Evolutionary conservation across 1,284 basidiomycete genomes (phyloP).

Genomic region (Pseudozyma tsukubaensis): DNA sequence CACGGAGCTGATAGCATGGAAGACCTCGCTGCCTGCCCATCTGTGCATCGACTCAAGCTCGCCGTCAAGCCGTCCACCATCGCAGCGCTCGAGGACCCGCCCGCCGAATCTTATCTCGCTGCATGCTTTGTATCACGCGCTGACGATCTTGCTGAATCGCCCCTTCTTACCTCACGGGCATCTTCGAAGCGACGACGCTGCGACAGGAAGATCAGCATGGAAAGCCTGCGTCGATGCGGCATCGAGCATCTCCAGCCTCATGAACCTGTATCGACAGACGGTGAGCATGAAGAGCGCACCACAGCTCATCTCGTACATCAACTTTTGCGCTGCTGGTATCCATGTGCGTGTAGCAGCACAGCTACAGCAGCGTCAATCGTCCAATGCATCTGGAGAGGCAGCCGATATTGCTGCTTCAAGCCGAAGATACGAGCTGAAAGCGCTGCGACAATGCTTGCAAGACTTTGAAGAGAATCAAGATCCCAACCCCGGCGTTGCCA

Average conservation of each 20-base stretch:
- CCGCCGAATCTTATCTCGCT: slow-evolving; percentile 64
- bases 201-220: slow-evolving; percentile 51
- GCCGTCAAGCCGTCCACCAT: slow-evolving; percentile 18
- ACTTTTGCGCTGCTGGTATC: slow-evolving; percentile 65
- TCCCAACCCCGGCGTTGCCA: slow-evolving; percentile 26
- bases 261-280: slow-evolving; percentile 56
- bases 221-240: slow-evolving; percentile 60
- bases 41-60: slow-evolving; percentile 41
- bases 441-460: slow-evolving; percentile 19
- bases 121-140: slow-evolving; percentile 62
- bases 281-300: slow-evolving; percentile 64
- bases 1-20: slow-evolving; percentile 37
- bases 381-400: neutral
- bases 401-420: slow-evolving; percentile 12
- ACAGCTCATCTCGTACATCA: slow-evolving; percentile 65
- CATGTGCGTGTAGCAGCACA: slow-evolving; percentile 64
- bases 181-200: slow-evolving; percentile 29
- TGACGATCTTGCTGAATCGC: slow-evolving; percentile 63
- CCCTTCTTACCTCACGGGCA: slow-evolving; percentile 62
- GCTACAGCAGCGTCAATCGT: slow-evolving; percentile 19
- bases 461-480: slow-evolving; percentile 35
- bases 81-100: slow-evolving; percentile 29
- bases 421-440: slow-evolving; percentile 23
- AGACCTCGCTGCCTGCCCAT: slow-evolving; percentile 28
- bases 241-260: slow-evolving; percentile 51